Evolutionary conservation across 2,329 filamentous ascomycete species (phyloP).

Genomic region (Pyrenophora tritici-repentis): DNA sequence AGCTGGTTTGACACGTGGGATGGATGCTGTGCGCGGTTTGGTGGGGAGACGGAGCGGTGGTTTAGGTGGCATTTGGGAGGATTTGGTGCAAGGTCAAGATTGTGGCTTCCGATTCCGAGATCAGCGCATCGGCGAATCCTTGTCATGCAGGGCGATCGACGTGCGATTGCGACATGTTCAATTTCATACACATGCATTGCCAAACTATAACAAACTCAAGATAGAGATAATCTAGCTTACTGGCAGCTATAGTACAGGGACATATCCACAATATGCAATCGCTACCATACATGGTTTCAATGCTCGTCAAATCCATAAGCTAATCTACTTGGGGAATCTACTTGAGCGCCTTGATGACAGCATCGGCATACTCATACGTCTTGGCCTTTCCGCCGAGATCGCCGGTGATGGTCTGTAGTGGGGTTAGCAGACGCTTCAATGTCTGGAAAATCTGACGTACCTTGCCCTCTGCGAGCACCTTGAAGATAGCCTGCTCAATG

Average conservation of each 20-base stretch:
- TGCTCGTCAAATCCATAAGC: conserved; percentile 32
- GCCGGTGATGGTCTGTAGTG: conserved; percentile 73
- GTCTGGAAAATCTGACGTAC: conserved; percentile 45
- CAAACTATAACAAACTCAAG: conserved; percentile 13
- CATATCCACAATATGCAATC: conserved; percentile 47
- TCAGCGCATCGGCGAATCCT: conserved; percentile 9
- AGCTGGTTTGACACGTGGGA: conserved; percentile 3
- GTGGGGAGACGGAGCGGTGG: conserved; percentile 23
- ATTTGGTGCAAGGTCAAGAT: background rate
- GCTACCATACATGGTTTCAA: conserved; percentile 35
- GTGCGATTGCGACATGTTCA: background rate
- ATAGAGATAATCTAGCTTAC: conserved; percentile 29
- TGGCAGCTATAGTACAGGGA: conserved; percentile 46
- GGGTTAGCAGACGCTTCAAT: conserved; percentile 17
- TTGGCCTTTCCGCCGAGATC: conserved; percentile 96
- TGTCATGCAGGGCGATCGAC: conserved; percentile 1
- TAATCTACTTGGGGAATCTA: conserved; percentile 36
- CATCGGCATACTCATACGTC: conserved; percentile 90
- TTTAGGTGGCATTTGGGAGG: conserved; percentile 32
- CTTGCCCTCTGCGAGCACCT: conserved; percentile 95
- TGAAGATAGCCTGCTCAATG: conserved; percentile 95
- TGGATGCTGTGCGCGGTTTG: conserved; percentile 8
- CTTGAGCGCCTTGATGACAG: conserved; percentile 75
- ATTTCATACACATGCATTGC: background rate
- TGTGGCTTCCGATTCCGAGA: background rate